Conservation (phyloP, 2,329 filamentous ascomycete genomes). For the Lachnellula subtilissima region DNA sequence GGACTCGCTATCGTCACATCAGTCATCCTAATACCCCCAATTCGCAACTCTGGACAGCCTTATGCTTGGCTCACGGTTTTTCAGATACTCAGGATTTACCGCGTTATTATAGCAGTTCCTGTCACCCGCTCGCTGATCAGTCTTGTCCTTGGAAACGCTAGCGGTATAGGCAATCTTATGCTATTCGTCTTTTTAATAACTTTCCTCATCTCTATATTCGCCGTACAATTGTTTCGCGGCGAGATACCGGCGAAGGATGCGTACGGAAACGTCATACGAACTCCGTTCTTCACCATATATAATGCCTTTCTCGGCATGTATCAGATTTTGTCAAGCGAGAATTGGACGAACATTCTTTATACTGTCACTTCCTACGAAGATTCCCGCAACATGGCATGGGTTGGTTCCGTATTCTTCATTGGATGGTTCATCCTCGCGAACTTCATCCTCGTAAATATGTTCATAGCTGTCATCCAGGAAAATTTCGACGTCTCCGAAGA, state of each 20-base stretch:
- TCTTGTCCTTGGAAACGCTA: conserved; percentile 83
- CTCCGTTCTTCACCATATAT: conserved; percentile 86
- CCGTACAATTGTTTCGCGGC: conserved; percentile 85
- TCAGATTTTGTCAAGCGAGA: conserved; percentile 89
- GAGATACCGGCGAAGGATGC: conserved; percentile 65
- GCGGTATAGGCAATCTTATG: conserved; percentile 90
- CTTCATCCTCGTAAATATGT: conserved; percentile 98
- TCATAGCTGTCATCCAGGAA: conserved; percentile 99
- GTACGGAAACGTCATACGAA: conserved; percentile 56
- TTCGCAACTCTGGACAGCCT: conserved; percentile 62
- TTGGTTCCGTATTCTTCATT: conserved; percentile 84
- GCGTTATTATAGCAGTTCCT: conserved; percentile 82
- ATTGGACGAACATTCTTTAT: conserved; percentile 90
- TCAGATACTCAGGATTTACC: conserved; percentile 87
- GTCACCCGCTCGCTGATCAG: conserved; percentile 83
- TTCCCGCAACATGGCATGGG: conserved; percentile 73
- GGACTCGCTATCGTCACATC: conserved; percentile 74
- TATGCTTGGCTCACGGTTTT: conserved; percentile 92
- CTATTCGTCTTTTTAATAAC: conserved; percentile 95
- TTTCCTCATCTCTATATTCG: conserved; percentile 89
- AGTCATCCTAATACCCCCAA: conserved; percentile 78
- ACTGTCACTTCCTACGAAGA: conserved; percentile 67
- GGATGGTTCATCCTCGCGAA: conserved; percentile 95
- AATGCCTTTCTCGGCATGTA: conserved; percentile 99
- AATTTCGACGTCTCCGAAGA: conserved; percentile 99